Evolutionary conservation across 768 basidiomycete species (phyloP), one percentile per base, ranked within the genome.

Genomic region (Lepiota venenata): DNA sequence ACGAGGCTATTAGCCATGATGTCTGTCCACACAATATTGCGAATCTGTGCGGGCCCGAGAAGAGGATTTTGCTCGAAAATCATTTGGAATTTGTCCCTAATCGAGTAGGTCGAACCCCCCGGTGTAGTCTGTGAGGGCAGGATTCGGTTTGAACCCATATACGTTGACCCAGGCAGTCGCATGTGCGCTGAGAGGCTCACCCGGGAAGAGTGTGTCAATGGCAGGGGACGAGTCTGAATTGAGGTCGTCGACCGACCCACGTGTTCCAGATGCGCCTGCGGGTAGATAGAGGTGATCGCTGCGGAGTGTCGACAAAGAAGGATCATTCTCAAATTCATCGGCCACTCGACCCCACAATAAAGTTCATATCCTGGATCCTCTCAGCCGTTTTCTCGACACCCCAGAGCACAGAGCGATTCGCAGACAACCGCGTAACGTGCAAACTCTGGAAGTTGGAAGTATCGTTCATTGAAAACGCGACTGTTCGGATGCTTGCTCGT

Each of bases 1-100:
- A 52, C n/a, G 3, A 52, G 14, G n/a, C 36, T 45, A 22, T 52
- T 49, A 1, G 48, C 48, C 48, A 39, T 25, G 7, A 49, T 22
- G 20, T 49, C 48, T 2, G 48, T 49, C 36, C 36, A 49, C 7
- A 49, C 25, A 14, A 38, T 4, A 15, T 49, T 49, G 9, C 36
- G 48, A 20, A 49, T 49, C 11, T 39, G 48, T 1, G 48, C 37
- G 5, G 25, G 25, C 25, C 25, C 25, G 2, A 2, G 25, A 5
- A 25, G 25, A 25, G 25, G 25, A 5, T 25, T 5, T 5, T 25
- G 3, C 5, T 5, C 25, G 25, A 25, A 25, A 5, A 25, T 25
- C 2, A 5, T 25, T 25, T 25, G 25, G 25, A 2, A 25, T 25
- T 25, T 25, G 25, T 2, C 5, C 25, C 5, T 25, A 2, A 25